These are phyloP conservation scores for Starmerella tilneyi DNA, from an alignment of 805 yeast species.

Conservation along the genomic window DNA sequence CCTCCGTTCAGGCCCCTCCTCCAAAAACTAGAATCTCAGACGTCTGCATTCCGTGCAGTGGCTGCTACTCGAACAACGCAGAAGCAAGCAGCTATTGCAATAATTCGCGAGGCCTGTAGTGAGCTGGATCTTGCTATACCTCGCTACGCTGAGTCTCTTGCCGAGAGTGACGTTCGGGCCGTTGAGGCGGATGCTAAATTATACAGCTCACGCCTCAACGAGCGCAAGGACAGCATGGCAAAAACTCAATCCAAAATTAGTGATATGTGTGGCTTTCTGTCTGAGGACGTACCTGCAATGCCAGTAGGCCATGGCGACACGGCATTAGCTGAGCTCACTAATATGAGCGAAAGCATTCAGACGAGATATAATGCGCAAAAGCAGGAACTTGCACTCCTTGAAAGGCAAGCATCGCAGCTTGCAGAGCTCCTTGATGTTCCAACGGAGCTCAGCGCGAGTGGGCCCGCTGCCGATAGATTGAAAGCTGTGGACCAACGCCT, in stretches of 20 bases:
- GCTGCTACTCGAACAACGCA: not conserved
- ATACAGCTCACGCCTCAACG: not conserved
- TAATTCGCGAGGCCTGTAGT: not conserved
- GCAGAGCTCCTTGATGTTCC: not conserved
- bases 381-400: not conserved
- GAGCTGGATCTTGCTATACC: not conserved
- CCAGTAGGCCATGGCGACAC: not conserved
- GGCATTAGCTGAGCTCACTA: not conserved
- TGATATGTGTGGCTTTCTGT: not conserved
- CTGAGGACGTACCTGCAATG: not conserved
- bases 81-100: not conserved
- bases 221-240: not conserved
- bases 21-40: not conserved
- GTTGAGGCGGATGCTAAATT: not conserved
- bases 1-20: slow-evolving; percentile 3
- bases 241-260: not conserved
- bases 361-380: not conserved
- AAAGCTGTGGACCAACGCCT: not conserved
- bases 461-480: not conserved
- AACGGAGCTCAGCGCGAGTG: not conserved
- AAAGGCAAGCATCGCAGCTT: not conserved
- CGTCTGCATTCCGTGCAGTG: not conserved
- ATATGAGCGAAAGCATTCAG: not conserved
- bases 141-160: not conserved
- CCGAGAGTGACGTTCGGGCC: not conserved